A percentile compares a stretch with the other conserved stretches of the same genome.
These are phyloP conservation scores for Umbellularia californica DNA, from an alignment of 164 flowering plant species.

Conservation along the genomic window DNA sequence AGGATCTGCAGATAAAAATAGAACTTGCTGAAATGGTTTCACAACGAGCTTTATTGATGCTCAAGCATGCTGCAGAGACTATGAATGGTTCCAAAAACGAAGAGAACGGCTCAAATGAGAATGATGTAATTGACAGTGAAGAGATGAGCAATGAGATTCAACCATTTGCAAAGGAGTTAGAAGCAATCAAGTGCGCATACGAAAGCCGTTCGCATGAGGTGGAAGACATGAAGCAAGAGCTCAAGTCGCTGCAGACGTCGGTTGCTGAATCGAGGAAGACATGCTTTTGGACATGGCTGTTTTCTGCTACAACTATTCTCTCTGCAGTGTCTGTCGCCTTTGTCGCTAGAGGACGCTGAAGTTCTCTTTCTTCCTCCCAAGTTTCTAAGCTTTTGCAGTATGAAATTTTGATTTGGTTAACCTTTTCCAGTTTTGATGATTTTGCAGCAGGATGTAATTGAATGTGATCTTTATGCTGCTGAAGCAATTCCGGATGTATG, in stretches of 20 bases:
- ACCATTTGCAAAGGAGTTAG: constrained; percentile 37
- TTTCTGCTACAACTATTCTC: constrained; percentile 60
- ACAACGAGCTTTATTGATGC: constrained; percentile 29
- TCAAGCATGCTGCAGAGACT: constrained; percentile 41
- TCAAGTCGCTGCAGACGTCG: constrained; percentile 35
- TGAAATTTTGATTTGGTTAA: neutral
- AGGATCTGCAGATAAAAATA: constrained; percentile 30
- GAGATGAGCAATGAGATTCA: constrained; percentile 19
- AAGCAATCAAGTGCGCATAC: constrained; percentile 49
- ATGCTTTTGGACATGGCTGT: constrained; percentile 57
- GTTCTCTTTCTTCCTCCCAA: neutral
- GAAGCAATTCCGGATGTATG: neutral
- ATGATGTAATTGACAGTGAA: constrained; percentile 8
- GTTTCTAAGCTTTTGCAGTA: neutral
- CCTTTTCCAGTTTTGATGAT: neutral
- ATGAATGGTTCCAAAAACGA: constrained; percentile 18
- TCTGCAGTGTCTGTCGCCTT: constrained; percentile 60
- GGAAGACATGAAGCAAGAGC: constrained; percentile 43
- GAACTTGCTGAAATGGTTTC: constrained; percentile 26
- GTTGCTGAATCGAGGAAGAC: constrained; percentile 45
- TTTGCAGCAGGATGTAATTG: neutral
- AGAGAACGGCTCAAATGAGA: constrained; percentile 10
- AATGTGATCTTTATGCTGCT: neutral
- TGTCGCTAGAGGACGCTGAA: constrained; percentile 42
- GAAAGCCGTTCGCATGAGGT: constrained; percentile 30